A percentile compares a stretch with the other conserved stretches of the same genome.
Evolutionary conservation across 805 yeast species (phyloP).

Genomic region (Isabelozyma rhagii): DNA sequence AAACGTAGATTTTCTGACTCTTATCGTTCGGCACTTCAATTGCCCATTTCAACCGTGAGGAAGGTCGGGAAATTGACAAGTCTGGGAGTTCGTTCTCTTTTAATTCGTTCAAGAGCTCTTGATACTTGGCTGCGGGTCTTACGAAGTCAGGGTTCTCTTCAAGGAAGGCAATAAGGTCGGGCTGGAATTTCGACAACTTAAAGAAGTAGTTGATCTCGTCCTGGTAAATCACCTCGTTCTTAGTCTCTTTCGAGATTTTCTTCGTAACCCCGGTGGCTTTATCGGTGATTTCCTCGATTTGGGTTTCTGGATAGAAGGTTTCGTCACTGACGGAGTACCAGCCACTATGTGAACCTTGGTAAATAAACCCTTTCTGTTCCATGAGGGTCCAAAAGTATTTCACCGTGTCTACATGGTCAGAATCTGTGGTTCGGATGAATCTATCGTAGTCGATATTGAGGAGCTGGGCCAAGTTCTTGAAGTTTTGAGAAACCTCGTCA

Average conservation of each 20-base stretch:
- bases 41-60: conserved; percentile 81
- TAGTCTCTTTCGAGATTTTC: conserved; percentile 62
- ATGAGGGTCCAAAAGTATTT: conserved; percentile 67
- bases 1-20: conserved; percentile 82
- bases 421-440: conserved; percentile 88
- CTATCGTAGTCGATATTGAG: conserved; percentile 63
- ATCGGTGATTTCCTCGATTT: conserved; percentile 44
- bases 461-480: conserved; percentile 57
- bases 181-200: conserved; percentile 59
- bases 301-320: conserved; percentile 84
- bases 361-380: conserved; percentile 59
- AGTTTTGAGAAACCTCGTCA: conserved; percentile 63
- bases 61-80: conserved; percentile 84
- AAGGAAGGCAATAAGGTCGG: conserved; percentile 47
- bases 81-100: conserved; percentile 50
- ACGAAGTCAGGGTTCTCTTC: conserved; percentile 56
- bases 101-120: conserved; percentile 57
- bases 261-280: conserved; percentile 23
- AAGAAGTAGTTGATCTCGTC: conserved; percentile 88
- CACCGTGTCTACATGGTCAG: conserved; percentile 69
- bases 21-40: conserved; percentile 80
- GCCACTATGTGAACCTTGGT: conserved; percentile 81
- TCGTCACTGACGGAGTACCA: conserved; percentile 97
- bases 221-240: conserved; percentile 70
- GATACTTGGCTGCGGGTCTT: conserved; percentile 57